Base-by-base conservation (phyloP, 164 flowering plant genomes). In the Piper betle region DNA sequence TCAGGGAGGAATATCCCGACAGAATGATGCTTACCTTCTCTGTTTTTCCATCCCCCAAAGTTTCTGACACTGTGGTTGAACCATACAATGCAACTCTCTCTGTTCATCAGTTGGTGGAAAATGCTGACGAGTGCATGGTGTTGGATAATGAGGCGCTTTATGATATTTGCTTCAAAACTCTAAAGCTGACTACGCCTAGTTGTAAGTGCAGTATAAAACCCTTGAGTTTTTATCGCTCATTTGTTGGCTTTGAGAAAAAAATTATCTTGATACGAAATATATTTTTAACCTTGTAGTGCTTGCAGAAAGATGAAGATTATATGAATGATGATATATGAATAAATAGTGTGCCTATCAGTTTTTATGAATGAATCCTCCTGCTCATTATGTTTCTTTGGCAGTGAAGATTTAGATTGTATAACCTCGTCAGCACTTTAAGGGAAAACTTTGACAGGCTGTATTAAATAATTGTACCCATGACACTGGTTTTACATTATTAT, bases 101-200 rank as follows among this genome's bases (percentile, higher is more conserved):
- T 64, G 88, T 83, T 61, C 88, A 83, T 54, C 85, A 83, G 73
- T 78, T 83, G 59, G 88, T 83, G 59, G 87, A 82, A 75, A 82
- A 82, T 72, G 87, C 87, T 9, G 87, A 82, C 74, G 87, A 82
- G 76, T 81, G 88, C 73, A 83, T 83, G 88, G 88, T 83, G 58
- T 60, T 81, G 52, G 85, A 83, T 50, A 83, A 83, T 63, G 88
- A 83, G 64, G 88, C 85, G n/a, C 60, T 83, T 1, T 83, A 83
- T 65, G 84, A 79, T 63, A 80, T 78, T 52, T 80, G 83, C 69
- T 81, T 81, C 71, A 65, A 83, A 71, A 81, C 83, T 64, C 79
- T 83, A 8, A 83, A 83, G 65, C 69, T 83, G 46, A 83, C 79
- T 9, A 83, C 87, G 58, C 87, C 87, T 1, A 83, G 87, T 73